Evolutionary conservation across 495 filamentous ascomycete species (phyloP).

Genomic region (Aspergillus incahuasiensis): DNA sequence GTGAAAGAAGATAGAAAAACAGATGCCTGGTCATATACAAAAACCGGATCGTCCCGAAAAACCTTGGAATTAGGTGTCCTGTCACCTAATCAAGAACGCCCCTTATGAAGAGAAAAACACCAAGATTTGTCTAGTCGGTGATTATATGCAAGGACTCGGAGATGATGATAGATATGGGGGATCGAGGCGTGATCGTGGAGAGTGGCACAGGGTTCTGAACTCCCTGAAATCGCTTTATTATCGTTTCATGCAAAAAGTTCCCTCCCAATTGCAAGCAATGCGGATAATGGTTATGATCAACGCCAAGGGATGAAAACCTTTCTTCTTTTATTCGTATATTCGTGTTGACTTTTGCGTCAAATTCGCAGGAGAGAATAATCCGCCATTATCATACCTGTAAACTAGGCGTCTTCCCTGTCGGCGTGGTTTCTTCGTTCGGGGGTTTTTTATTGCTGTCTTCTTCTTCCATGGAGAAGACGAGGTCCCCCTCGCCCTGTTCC

Average conservation of each 20-base stretch:
- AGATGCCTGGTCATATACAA: conserved; percentile 3
- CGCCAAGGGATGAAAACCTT: conserved; percentile 10
- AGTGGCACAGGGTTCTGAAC: neutral
- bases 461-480: conserved; percentile 81
- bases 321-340: conserved; percentile 20
- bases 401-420: conserved; percentile 14
- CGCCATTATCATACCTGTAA: conserved; percentile 16
- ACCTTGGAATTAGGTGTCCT: neutral
- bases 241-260: conserved; percentile 24
- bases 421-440: conserved; percentile 24
- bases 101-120: neutral
- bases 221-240: conserved; percentile 17
- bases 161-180: conserved; percentile 1
- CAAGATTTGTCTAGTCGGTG: conserved; percentile 15
- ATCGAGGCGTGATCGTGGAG: neutral
- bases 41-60: neutral
- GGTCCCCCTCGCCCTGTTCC: conserved; percentile 56
- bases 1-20: neutral
- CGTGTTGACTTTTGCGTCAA: conserved; percentile 20
- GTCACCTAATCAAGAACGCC: neutral
- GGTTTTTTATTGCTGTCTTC: conserved; percentile 50
- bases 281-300: conserved; percentile 8
- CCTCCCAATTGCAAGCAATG: conserved; percentile 5
- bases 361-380: conserved; percentile 14
- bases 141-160: conserved; percentile 13